Base-by-base conservation (phyloP, 306 rosid genomes). In the Trifolium subterraneum region DNA sequence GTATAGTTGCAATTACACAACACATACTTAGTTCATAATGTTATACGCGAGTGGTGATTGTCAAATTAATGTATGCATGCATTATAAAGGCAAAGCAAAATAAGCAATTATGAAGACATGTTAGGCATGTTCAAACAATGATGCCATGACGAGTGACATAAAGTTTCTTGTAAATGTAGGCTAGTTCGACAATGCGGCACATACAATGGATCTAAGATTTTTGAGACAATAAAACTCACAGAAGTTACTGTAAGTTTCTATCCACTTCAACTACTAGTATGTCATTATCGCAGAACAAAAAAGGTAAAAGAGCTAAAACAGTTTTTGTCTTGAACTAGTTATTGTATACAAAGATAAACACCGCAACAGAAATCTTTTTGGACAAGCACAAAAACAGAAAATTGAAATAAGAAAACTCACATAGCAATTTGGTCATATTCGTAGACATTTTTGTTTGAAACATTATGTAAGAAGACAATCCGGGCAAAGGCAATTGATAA, bases 391-490 rank as follows among this genome's bases (percentile, higher is more conserved):
- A n/a, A n/a, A 59, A 29, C 5, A 41, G 47, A 38, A 25, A 19
- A 71, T 12, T 33, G 51, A 64, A 14, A 55, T 55, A 65, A 56
- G 56, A 59, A 71, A 71, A 36, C 35, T 73, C 60, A 73, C 14
- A 59, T n/a, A 50, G 36, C 16, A 66, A 27, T 20, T 72, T 55
- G 56, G 68, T 67, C 56, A 42, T 16, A 63, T 13, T 48, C 45
- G 72, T 62, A 51, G 68, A 70, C 9, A 61, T 10, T 19, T 15
- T 72, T 16, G 10, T 42, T 41, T 69, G 48, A 63, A 62, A 15
- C 51, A 44, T 23, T 70, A 55, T 68, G 39, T 68, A 36, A 36
- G 56, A 51, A 79, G 35, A 86, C 84, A 63, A 82, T 84, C 86
- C 14, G 3, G 60, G 13, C 58, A 36, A 5, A 74, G 36, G 41